phyloP scores from a whole-genome alignment of 2,329 filamentous ascomycete genomes.

The Trichoderma sp. region DNA sequence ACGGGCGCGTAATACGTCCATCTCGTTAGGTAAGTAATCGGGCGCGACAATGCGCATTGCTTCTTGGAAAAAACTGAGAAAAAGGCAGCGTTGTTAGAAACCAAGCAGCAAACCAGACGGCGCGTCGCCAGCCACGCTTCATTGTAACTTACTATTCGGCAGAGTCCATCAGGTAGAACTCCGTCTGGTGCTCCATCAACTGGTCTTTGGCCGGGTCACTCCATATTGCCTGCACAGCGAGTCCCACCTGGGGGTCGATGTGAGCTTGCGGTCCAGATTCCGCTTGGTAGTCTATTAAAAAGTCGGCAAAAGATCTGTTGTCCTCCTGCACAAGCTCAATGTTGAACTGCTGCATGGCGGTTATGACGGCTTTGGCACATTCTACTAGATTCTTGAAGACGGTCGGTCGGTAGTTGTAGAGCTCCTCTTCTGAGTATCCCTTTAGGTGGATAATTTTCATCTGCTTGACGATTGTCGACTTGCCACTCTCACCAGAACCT shows the following conservation, averaged over 20 bases:
- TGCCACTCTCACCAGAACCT: conserved; percentile 98
- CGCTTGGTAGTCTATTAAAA: conserved; percentile 81
- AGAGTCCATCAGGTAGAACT: conserved; percentile 99
- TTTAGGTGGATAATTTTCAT: conserved; percentile 99
- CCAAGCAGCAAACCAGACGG: neutral
- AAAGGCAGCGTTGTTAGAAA: neutral
- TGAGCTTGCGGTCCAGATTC: conserved; percentile 86
- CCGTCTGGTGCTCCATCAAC: conserved; percentile 89
- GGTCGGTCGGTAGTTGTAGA: conserved; percentile 89
- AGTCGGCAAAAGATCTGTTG: conserved; percentile 73
- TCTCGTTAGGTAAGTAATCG: conserved; percentile 89
- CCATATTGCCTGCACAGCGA: conserved; percentile 85
- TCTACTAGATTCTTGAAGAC: conserved; percentile 98
- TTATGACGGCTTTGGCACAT: conserved; percentile 90
- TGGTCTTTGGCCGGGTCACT: conserved; percentile 78
- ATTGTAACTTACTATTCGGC: conserved; percentile 78
- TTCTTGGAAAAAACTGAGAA: conserved; percentile 87
- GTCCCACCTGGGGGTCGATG: conserved; percentile 76
- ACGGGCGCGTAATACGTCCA: conserved; percentile 90
- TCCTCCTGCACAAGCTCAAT: conserved; percentile 72
- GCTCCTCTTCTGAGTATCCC: conserved; percentile 91
- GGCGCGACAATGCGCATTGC: conserved; percentile 77
- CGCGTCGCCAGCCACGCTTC: neutral
- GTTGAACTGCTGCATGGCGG: conserved; percentile 87
- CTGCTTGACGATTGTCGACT: conserved; percentile 99